Conservation (phyloP, 208 protist genomes). For the Trypanosoma conorhini region DNA sequence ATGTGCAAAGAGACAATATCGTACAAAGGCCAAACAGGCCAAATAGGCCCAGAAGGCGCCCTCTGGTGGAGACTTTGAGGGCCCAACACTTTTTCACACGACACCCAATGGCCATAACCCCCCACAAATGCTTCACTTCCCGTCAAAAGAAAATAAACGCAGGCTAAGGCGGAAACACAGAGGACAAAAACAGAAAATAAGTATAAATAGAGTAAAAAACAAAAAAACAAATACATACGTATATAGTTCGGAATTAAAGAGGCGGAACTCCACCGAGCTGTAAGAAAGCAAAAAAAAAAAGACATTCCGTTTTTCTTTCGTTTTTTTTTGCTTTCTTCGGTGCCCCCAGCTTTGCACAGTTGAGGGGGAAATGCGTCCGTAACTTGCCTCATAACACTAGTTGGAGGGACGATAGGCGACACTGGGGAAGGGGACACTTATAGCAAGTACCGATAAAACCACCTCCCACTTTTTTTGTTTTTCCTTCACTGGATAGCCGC, state of each 20-base stretch:
- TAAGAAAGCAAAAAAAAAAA: background rate
- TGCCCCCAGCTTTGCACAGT: background rate
- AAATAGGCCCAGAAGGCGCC: background rate
- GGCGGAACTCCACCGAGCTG: too few species aligned
- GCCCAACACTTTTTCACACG: background rate
- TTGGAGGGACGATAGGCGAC: too few species aligned
- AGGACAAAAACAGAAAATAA: background rate
- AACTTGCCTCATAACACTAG: background rate
- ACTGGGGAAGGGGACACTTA: too few species aligned
- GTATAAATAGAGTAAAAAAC: background rate
- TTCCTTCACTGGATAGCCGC: too few species aligned
- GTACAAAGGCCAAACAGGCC: background rate
- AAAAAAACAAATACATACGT: background rate
- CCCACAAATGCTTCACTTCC: too few species aligned
- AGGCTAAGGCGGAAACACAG: background rate
- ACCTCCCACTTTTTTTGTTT: too few species aligned
- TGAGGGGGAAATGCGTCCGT: background rate
- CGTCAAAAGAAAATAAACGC: background rate
- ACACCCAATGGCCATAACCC: background rate
- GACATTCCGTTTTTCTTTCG: background rate
- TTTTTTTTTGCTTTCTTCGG: background rate
- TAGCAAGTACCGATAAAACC: too few species aligned
- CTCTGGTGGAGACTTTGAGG: background rate
- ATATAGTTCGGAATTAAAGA: background rate
- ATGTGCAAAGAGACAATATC: background rate